Evolutionary conservation across 179 eudicot genomes (phyloP).

Genomic region (Gypsophila paniculata): DNA sequence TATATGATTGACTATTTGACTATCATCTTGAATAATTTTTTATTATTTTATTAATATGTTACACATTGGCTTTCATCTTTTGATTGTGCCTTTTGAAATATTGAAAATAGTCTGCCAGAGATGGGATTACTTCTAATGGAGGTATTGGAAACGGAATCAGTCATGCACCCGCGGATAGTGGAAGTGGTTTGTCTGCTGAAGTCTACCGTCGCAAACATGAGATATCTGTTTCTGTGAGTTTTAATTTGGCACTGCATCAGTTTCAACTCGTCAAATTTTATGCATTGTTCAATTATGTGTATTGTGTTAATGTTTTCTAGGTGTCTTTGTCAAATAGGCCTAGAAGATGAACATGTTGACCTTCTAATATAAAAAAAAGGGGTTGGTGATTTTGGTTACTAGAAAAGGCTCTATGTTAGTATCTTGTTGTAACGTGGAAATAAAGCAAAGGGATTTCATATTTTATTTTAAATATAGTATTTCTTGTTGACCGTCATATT

Average conservation of each 20-base stretch:
- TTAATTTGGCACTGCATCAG: neutral
- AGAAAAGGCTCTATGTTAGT: neutral
- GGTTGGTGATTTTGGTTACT: neutral
- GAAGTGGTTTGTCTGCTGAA: conserved; percentile 55
- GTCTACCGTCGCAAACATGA: conserved; percentile 74
- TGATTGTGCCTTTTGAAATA: neutral
- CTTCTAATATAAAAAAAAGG: neutral
- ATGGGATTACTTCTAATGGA: conserved; percentile 41
- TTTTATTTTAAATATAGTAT: neutral
- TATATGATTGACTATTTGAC: neutral
- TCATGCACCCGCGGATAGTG: conserved; percentile 32
- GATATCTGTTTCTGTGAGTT: conserved; percentile 72
- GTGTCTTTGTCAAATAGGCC: neutral
- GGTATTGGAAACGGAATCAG: conserved; percentile 37
- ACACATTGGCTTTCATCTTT: neutral
- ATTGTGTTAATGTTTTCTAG: neutral
- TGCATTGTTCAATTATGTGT: neutral
- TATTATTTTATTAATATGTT: neutral
- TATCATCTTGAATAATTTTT: too few relatives aligned
- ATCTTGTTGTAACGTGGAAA: neutral
- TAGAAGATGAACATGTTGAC: neutral
- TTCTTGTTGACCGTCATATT: neutral
- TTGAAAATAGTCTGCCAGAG: conserved; percentile 37
- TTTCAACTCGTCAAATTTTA: neutral
- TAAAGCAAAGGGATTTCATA: too few relatives aligned